Base-by-base conservation (phyloP, 2,329 filamentous ascomycete species). In the Penicillium sp. region DNA sequence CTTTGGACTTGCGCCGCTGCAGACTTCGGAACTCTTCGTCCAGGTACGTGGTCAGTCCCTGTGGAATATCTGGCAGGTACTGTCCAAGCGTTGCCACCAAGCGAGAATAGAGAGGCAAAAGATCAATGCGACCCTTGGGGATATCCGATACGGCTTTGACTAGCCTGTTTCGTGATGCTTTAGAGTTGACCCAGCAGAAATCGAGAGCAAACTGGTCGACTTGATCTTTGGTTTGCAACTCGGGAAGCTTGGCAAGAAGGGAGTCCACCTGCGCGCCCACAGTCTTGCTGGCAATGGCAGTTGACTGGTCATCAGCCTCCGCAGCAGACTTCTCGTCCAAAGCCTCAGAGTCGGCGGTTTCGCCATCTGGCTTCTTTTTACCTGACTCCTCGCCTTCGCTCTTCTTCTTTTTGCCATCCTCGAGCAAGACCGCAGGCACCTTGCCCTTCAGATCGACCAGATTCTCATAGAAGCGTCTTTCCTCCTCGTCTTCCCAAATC, bases 401-500 rank as follows among this genome's bases (percentile, higher is more conserved):
- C 71, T 95, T 97, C 78, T 96, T 97, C 79, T 97, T 97, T 76
- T 95, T 97, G 52, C 86, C 86, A 66, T 97, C 94, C 69, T 99
- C 94, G 1, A 99, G 84, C 9, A 99, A 80, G 66, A 99, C 95
- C 1, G 89, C 89, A 0, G 94, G 95, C 3, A 99, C 94, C 66
- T 96, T 95, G 65, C 95, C 94, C 71, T 95, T 96, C 16, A 99
- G 79, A 70, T 99, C 94, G 13, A 96, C 89, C 11, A 99, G 76
- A 63, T 97, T 97, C 78, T 99, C 94, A 76, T 99, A 99, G 73
- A 99, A 99, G 59, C 94, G 90, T 58, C 94, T 87, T 75, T 99
- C 93, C 53, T 99, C 94, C 70, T 99, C 94, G 67, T 99, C 94
- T 77, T 97, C 92, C 94, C 94, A 99, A 61, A 99, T 97, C 0